Conservation (phyloP, 768 basidiomycete species). For the Trametes meyenii region DNA sequence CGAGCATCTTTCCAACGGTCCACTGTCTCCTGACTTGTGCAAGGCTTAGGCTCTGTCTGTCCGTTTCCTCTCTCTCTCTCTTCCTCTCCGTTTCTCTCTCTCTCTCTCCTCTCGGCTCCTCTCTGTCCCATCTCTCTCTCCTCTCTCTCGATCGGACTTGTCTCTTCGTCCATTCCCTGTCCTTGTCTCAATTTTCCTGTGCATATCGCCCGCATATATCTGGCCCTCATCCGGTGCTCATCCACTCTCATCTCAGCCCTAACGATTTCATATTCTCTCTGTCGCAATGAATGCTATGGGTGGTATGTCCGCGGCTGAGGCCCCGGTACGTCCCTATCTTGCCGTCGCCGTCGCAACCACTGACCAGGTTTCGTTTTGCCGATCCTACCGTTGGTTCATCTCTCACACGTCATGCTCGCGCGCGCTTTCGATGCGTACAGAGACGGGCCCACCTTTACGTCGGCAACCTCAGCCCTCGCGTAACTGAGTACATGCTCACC, state of each 20-base stretch:
- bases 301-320: constrained; percentile 69
- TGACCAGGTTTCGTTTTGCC: neutral
- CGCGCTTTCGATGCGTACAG: constrained; percentile 40
- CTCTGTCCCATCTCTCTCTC: constrained; percentile 53
- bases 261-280: constrained; percentile 37
- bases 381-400: constrained; percentile 13
- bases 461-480: constrained; percentile 95
- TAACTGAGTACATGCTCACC: constrained; percentile 99
- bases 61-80: constrained; percentile 46
- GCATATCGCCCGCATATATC: constrained; percentile 24
- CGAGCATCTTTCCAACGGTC: constrained; percentile 25
- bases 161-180: constrained; percentile 32
- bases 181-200: constrained; percentile 33
- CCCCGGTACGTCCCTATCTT: constrained; percentile 58
- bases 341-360: constrained; percentile 2
- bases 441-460: constrained; percentile 97
- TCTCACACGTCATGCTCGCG: constrained; percentile 26
- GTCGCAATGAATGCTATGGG: constrained; percentile 78
- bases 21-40: constrained; percentile 35
- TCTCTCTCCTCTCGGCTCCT: constrained; percentile 41
- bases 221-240: constrained; percentile 12
- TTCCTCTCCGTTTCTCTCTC: constrained; percentile 48
- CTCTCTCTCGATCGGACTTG: constrained; percentile 52
- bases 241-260: constrained; percentile 30
- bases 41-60: constrained; percentile 34